Conservation (phyloP, 1,139 yeast genomes). For the Yamadazyma friedrichii region DNA sequence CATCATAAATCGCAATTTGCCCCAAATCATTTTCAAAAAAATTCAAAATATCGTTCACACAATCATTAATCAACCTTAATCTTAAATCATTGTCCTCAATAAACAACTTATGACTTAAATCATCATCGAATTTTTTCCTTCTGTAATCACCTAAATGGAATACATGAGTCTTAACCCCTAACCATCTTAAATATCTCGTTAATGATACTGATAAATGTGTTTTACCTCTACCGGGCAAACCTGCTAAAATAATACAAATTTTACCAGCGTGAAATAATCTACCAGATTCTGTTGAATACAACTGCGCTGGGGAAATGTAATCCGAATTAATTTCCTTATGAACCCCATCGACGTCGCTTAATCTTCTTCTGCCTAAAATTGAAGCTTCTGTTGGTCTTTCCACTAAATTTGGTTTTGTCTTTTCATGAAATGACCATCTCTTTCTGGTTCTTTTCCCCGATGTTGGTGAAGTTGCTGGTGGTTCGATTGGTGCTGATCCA, state of each 20-base stretch:
- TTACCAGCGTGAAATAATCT: constrained; percentile 94
- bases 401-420: constrained; percentile 36
- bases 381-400: constrained; percentile 30
- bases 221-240: constrained; percentile 95
- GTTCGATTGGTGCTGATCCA: constrained; percentile 31
- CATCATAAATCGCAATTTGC: constrained; percentile 95
- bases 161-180: constrained; percentile 89
- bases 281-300: constrained; percentile 88
- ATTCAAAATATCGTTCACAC: constrained; percentile 65
- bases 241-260: constrained; percentile 84
- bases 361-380: constrained; percentile 33
- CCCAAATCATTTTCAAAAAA: constrained; percentile 78
- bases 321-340: constrained; percentile 51
- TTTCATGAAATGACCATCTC: constrained; percentile 46
- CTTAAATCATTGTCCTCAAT: constrained; percentile 59
- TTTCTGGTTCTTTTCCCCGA: constrained; percentile 32
- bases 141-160: constrained; percentile 94
- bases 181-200: constrained; percentile 89
- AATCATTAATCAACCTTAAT: constrained; percentile 57
- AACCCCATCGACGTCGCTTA: constrained; percentile 53
- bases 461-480: constrained; percentile 11
- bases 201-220: constrained; percentile 90
- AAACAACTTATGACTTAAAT: constrained; percentile 70
- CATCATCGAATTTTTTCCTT: constrained; percentile 49
- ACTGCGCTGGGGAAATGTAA: constrained; percentile 76